Evolutionary conservation across 2,329 filamentous ascomycete genomes (phyloP).

Genomic region (Hyphodiscus sp.): DNA sequence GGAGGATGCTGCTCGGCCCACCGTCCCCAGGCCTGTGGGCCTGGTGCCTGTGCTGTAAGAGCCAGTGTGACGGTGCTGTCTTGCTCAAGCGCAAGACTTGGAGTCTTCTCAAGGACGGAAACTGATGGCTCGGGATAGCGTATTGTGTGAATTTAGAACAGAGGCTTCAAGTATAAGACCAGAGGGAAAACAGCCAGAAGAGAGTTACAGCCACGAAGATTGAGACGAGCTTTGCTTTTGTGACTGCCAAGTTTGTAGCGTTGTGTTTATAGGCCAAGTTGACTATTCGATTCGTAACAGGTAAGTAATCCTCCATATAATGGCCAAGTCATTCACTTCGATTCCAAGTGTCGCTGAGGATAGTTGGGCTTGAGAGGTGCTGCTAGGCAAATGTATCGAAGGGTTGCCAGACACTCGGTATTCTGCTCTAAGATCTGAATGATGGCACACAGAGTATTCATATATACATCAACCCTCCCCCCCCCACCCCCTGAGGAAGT

Average conservation of each 20-base stretch:
- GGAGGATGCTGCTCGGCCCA: slow-evolving; percentile 39
- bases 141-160: background rate
- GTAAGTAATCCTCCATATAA: background rate
- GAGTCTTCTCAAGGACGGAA: background rate
- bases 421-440: slow-evolving; percentile 16
- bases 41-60: slow-evolving; percentile 40
- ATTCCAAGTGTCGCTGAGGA: background rate
- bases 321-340: background rate
- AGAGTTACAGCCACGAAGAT: background rate
- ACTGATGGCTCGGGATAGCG: background rate
- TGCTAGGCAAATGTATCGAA: slow-evolving; percentile 11
- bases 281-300: background rate
- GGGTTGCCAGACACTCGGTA: slow-evolving; percentile 9
- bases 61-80: slow-evolving; percentile 38
- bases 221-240: background rate
- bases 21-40: slow-evolving; percentile 46
- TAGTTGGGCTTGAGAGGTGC: slow-evolving; percentile 10
- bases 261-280: background rate
- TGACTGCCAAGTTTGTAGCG: background rate
- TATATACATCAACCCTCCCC: slow-evolving; percentile 25
- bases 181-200: background rate
- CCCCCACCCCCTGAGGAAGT: slow-evolving; percentile 9
- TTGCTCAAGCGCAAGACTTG: slow-evolving; percentile 30
- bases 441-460: slow-evolving; percentile 20
- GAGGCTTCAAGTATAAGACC: background rate